phyloP scores from a whole-genome alignment of 2,329 filamentous ascomycete genomes.

The Aspergillus awamori region DNA sequence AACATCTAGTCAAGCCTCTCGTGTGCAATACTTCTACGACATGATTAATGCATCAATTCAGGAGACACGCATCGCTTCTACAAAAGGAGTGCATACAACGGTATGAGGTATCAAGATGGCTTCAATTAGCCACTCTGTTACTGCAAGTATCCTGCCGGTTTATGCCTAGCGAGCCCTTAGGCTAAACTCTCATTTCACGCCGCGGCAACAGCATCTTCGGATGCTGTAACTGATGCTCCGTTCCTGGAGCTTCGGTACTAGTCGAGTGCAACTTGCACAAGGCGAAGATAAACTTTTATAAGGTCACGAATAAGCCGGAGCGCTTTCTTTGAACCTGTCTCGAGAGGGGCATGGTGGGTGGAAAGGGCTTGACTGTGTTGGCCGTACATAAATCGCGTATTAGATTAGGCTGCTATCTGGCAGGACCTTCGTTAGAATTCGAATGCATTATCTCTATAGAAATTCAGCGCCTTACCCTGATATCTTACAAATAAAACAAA shows the following conservation, averaged over 20 bases:
- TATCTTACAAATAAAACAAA: slow-evolving; percentile 7
- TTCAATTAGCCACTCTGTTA: neutral
- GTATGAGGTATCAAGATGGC: neutral
- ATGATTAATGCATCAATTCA: no score
- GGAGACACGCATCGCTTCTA: neutral
- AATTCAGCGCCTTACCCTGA: neutral
- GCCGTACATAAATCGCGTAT: slow-evolving; percentile 64
- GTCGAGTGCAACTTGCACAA: slow-evolving; percentile 64
- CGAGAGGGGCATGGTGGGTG: slow-evolving; percentile 81
- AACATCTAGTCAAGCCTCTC: neutral
- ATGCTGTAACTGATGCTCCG: slow-evolving; percentile 62
- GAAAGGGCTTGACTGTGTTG: slow-evolving; percentile 95
- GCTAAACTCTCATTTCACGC: slow-evolving; percentile 39
- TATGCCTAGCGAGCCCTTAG: neutral
- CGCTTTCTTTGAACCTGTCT: slow-evolving; percentile 78
- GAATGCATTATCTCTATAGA: neutral
- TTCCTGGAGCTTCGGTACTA: slow-evolving; percentile 75
- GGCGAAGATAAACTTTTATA: slow-evolving; percentile 69
- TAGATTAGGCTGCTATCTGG: slow-evolving; percentile 1
- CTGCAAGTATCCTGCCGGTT: neutral
- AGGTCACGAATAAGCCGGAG: slow-evolving; percentile 99
- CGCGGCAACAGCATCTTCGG: slow-evolving; percentile 56
- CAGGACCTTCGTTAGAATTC: neutral
- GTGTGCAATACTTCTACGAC: neutral
- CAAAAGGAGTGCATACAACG: neutral